phyloP scores from a whole-genome alignment of 495 filamentous ascomycete genomes.

The Penicillium canescens region DNA sequence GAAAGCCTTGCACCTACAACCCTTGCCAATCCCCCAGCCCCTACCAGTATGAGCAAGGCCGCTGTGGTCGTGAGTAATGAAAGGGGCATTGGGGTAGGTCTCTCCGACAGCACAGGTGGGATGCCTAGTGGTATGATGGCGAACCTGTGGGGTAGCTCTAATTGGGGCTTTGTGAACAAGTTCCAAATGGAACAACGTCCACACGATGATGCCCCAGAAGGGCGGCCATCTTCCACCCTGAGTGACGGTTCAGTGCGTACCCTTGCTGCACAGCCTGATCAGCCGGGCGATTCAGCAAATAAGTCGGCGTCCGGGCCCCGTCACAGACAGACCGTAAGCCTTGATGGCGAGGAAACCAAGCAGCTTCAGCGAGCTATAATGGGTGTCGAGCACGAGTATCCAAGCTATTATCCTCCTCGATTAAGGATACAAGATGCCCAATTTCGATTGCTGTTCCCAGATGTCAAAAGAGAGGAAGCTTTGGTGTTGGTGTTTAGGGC shows the following conservation, averaged over 20 bases:
- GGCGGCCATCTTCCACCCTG: conserved; percentile 23
- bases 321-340: conserved; percentile 81
- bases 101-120: conserved; percentile 60
- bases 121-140: conserved; percentile 85
- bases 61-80: conserved; percentile 82
- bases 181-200: conserved; percentile 57
- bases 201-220: conserved; percentile 28
- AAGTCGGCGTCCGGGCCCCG: conserved; percentile 16
- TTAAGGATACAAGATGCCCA: conserved; percentile 89
- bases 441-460: conserved; percentile 87
- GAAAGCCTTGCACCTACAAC: conserved; percentile 80
- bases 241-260: conserved; percentile 31
- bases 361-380: conserved; percentile 39
- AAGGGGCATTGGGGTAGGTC: conserved; percentile 59
- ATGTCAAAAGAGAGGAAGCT: conserved; percentile 69
- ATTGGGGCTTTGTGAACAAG: conserved; percentile 76
- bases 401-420: conserved; percentile 77
- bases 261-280: conserved; percentile 20
- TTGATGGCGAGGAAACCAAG: conserved; percentile 59
- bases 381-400: conserved; percentile 60
- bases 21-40: conserved; percentile 78
- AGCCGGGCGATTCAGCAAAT: conserved; percentile 15
- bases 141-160: conserved; percentile 86
- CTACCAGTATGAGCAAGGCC: conserved; percentile 83
- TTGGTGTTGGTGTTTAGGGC: conserved; percentile 77